These are phyloP conservation scores for Pseudogymnoascus sp. DNA, from an alignment of 2,329 filamentous ascomycete genomes.

Conservation along the genomic window DNA sequence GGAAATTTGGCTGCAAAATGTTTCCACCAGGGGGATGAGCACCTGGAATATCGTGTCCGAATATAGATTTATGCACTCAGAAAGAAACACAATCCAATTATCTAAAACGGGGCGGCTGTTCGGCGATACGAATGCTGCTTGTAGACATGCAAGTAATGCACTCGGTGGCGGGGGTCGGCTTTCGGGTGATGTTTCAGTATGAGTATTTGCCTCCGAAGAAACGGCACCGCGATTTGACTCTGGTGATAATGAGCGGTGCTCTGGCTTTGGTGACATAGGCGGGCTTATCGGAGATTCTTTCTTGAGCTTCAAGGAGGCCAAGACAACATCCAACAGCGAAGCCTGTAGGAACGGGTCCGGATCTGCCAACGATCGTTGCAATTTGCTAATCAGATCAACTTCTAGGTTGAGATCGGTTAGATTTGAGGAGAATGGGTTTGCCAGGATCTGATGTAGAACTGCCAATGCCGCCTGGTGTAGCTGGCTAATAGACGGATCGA, in stretches of 20 bases:
- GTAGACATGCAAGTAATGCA: slow-evolving; percentile 75
- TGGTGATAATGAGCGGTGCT: slow-evolving; percentile 19
- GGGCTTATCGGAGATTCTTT: slow-evolving; percentile 27
- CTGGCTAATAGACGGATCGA: slow-evolving; percentile 48
- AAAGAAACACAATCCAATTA: slow-evolving; percentile 82
- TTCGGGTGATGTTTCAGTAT: slow-evolving; percentile 31
- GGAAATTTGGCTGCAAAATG: slow-evolving; percentile 71
- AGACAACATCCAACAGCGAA: slow-evolving; percentile 68
- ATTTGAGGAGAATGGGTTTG: slow-evolving; percentile 51
- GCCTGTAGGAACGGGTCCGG: slow-evolving; percentile 66
- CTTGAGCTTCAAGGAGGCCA: slow-evolving; percentile 61
- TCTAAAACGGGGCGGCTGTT: slow-evolving; percentile 72
- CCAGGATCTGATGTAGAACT: slow-evolving; percentile 60
- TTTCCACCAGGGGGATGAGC: slow-evolving; percentile 82
- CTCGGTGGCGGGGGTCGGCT: slow-evolving; percentile 42
- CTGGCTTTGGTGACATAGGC: slow-evolving; percentile 21
- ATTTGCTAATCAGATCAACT: slow-evolving; percentile 57
- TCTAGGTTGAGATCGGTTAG: slow-evolving; percentile 62
- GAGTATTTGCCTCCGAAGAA: slow-evolving; percentile 36
- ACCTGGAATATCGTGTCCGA: slow-evolving; percentile 80
- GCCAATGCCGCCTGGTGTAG: slow-evolving; percentile 64
- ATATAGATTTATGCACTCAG: slow-evolving; percentile 77
- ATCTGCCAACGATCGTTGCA: slow-evolving; percentile 51
- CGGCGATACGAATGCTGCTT: slow-evolving; percentile 67
- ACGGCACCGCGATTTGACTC: slow-evolving; percentile 32